Percentiles rank a stretch among this genome's conserved stretches.
Conservation (phyloP, 2,329 filamentous ascomycete genomes). For the Albophoma yamanashiensis region DNA sequence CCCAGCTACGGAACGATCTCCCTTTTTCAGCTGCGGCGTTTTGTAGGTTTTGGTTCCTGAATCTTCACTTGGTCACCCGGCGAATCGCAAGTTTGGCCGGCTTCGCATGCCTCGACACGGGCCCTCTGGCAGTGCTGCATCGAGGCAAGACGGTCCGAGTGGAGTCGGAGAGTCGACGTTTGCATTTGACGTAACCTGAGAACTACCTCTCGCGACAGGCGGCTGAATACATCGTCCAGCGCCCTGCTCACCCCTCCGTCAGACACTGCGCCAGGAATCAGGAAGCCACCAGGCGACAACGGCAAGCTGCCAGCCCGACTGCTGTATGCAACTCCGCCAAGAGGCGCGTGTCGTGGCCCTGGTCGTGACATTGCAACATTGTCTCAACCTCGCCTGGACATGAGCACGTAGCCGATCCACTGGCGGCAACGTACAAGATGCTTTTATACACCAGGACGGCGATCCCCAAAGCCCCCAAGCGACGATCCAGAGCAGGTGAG, state of each 20-base stretch:
- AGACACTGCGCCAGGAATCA: neutral
- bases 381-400: neutral
- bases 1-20: neutral
- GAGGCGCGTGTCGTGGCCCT: neutral
- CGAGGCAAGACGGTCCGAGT: neutral
- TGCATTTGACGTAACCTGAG: neutral
- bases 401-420: neutral
- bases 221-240: neutral
- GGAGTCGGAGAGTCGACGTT: neutral
- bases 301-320: neutral
- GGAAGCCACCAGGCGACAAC: neutral
- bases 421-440: constrained; percentile 23
- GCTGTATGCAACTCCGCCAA: no score
- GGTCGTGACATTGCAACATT: neutral
- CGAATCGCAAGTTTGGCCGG: neutral
- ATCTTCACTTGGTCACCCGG: neutral
- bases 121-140: neutral
- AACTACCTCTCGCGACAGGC: no score
- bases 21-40: neutral
- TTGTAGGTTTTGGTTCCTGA: neutral
- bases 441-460: constrained; percentile 48
- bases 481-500: constrained; percentile 48
- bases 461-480: constrained; percentile 47
- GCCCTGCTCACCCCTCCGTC: no score
- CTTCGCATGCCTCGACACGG: neutral